Evolutionary conservation across 2,329 filamentous ascomycete species (phyloP).

Genomic region (Pseudocercospora vitis): DNA sequence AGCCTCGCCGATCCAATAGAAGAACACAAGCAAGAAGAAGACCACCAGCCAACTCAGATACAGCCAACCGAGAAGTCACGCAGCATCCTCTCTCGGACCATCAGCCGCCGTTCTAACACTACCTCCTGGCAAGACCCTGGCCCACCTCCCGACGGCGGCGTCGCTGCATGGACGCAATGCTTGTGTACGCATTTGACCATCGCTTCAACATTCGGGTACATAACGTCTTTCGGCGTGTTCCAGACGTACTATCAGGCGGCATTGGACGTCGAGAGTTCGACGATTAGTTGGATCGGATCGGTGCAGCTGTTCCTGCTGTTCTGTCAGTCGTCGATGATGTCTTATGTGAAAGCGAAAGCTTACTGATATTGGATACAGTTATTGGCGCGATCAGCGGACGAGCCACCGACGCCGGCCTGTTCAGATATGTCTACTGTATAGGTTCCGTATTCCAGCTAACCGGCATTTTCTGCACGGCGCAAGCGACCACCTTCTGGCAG

Average conservation of each 20-base stretch:
- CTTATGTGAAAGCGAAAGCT: too few species aligned
- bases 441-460: conserved; percentile 40
- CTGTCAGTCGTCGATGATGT: conserved; percentile 46
- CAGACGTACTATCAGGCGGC: background rate
- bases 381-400: conserved; percentile 46
- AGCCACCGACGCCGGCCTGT: conserved; percentile 44
- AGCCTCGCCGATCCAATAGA: too few species aligned
- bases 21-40: too few species aligned
- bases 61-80: too few species aligned
- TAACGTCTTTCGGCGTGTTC: background rate
- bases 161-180: conserved; percentile 48
- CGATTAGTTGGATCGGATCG: conserved; percentile 54
- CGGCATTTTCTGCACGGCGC: conserved; percentile 46
- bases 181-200: conserved; percentile 41
- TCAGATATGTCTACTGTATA: conserved; percentile 38
- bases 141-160: conserved; percentile 42
- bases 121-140: too few species aligned
- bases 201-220: background rate
- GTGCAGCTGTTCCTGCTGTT: conserved; percentile 49
- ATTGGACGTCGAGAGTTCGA: conserved; percentile 33
- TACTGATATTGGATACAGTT: too few species aligned
- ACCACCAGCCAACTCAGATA: too few species aligned
- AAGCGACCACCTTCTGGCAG: conserved; percentile 46
- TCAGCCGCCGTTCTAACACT: too few species aligned
- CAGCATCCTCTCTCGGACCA: too few species aligned